Conservation (phyloP, 2,329 filamentous ascomycete species). For the Sporothrix pseudoabietina region DNA sequence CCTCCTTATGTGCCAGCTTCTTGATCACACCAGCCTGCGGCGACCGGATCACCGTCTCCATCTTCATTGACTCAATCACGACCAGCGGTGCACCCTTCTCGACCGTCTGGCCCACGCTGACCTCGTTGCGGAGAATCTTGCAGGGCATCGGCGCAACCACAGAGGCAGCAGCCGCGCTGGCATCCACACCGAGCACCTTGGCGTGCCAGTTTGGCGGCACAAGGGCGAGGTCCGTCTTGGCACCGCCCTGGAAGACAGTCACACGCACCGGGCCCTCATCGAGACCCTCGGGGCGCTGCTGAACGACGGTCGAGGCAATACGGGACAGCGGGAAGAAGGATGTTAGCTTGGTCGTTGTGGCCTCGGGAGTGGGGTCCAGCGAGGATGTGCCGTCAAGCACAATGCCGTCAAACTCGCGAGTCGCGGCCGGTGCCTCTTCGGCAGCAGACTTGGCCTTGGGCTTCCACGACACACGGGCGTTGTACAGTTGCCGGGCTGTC, state of each 20-base stretch:
- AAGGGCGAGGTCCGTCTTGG: conserved; percentile 61
- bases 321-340: conserved; percentile 82
- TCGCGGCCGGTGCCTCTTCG: neutral
- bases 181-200: conserved; percentile 72
- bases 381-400: conserved; percentile 45
- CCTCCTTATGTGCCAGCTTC: conserved; percentile 72
- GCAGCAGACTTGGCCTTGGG: neutral
- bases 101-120: conserved; percentile 77
- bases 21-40: conserved; percentile 72
- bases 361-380: conserved; percentile 10
- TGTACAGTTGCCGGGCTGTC: conserved; percentile 51
- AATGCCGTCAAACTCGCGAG: conserved; percentile 51
- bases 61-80: conserved; percentile 90
- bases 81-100: conserved; percentile 85
- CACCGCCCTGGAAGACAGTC: conserved; percentile 73
- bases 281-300: conserved; percentile 43
- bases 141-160: conserved; percentile 96
- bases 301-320: conserved; percentile 76
- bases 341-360: conserved; percentile 51
- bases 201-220: conserved; percentile 75
- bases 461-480: conserved; percentile 49
- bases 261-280: conserved; percentile 55
- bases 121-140: conserved; percentile 89
- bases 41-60: conserved; percentile 81
- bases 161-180: conserved; percentile 75